A percentile compares a stretch with the other conserved stretches of the same genome.
Evolutionary conservation across 176 grass and related monocot genomes (phyloP).

Genomic region (Pharus latifolius): DNA sequence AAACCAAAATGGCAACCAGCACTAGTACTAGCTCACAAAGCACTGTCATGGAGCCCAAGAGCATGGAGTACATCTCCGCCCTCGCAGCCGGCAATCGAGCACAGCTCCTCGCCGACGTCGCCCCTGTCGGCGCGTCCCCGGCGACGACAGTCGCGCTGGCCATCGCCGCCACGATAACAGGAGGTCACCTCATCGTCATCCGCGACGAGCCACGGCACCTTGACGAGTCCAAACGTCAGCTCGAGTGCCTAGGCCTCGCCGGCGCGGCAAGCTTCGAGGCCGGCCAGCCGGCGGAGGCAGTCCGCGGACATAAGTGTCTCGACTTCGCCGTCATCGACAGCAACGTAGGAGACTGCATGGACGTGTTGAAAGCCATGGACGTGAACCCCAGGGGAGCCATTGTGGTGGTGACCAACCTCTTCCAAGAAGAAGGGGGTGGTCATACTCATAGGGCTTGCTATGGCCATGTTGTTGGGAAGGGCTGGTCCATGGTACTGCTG

Average conservation of each 20-base stretch:
- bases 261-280: neutral
- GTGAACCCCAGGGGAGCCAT: neutral
- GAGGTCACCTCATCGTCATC: conserved; percentile 5
- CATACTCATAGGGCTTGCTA: neutral
- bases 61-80: conserved; percentile 33
- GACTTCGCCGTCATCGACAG: conserved; percentile 13
- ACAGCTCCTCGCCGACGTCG: neutral
- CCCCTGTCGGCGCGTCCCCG: neutral
- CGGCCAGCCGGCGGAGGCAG: neutral
- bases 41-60: neutral
- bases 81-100: conserved; percentile 24
- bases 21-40: neutral
- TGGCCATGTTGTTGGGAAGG: neutral
- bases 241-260: neutral
- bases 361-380: neutral
- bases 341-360: neutral
- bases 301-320: neutral
- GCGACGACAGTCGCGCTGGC: neutral
- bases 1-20: neutral
- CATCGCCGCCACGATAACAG: neutral
- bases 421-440: neutral
- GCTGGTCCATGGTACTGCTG: conserved; percentile 1
- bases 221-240: neutral
- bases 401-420: conserved; percentile 11
- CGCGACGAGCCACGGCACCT: neutral